A percentile compares a stretch with the other conserved stretches of the same genome.
phyloP scores from a whole-genome alignment of 208 protist genomes.

The Balamuthia mandrillaris region DNA sequence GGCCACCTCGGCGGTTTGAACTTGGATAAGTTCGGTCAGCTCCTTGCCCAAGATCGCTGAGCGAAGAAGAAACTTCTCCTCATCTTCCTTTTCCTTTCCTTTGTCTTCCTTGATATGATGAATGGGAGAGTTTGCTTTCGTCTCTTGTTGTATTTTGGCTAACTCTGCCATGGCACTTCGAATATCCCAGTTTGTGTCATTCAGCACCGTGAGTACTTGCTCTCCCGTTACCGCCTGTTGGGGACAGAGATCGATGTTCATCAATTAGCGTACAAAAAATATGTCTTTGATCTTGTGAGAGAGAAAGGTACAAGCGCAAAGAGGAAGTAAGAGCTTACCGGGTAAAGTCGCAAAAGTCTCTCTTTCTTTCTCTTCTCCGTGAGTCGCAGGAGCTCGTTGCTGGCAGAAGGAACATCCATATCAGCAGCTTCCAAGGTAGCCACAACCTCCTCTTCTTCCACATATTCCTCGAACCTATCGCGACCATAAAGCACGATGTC shows the following conservation, averaged over 20 bases:
- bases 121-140: no score
- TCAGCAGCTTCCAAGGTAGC: neutral
- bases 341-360: constrained; percentile 1
- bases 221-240: no score
- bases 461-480: constrained; percentile 9
- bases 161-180: no score
- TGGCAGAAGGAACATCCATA: neutral
- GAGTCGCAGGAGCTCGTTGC: neutral
- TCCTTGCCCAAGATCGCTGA: constrained; percentile 36
- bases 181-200: no score
- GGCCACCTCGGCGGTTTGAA: neutral
- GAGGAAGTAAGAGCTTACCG: neutral
- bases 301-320: neutral
- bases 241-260: no score
- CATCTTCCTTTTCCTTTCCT: neutral
- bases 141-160: no score
- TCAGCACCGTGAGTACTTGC: no score
- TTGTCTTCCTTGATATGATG: no score
- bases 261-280: neutral
- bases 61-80: neutral
- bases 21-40: constrained; percentile 30
- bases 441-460: neutral
- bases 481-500: no score
- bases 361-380: neutral
- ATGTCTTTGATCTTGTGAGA: neutral